phyloP scores from a whole-genome alignment of 2,329 filamentous ascomycete species.

The Pseudodiploospora longispora region DNA sequence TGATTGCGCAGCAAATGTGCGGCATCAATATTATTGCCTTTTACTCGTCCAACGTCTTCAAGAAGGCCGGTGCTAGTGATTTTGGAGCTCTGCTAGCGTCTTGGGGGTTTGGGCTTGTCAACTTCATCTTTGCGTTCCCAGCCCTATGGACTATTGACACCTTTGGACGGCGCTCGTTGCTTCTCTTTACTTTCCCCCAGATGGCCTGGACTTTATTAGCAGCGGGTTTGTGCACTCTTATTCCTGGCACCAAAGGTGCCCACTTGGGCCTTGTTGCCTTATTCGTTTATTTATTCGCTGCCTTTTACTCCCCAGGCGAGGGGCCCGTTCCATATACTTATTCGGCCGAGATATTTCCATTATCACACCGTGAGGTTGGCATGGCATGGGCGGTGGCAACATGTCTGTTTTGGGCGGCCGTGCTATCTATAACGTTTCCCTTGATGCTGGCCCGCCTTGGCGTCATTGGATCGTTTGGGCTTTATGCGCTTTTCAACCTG shows the following conservation, averaged over 20 bases:
- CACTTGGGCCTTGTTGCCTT: conserved; percentile 41
- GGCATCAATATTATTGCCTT: conserved; percentile 68
- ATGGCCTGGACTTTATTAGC: conserved; percentile 34
- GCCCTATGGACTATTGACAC: conserved; percentile 53
- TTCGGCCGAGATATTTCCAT: conserved; percentile 60
- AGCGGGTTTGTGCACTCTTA: conserved; percentile 42
- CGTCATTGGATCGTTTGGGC: conserved; percentile 42
- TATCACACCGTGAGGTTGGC: conserved; percentile 62
- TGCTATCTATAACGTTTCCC: conserved; percentile 57
- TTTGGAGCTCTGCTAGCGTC: conserved; percentile 52
- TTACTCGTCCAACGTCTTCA: conserved; percentile 59
- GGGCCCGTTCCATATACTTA: conserved; percentile 62
- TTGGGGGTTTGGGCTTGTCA: conserved; percentile 50
- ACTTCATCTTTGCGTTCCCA: conserved; percentile 50
- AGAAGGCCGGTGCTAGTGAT: conserved; percentile 45
- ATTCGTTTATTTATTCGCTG: conserved; percentile 49
- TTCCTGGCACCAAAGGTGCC: conserved; percentile 28
- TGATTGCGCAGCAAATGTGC: conserved; percentile 71
- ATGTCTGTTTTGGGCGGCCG: conserved; percentile 51
- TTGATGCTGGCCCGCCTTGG: conserved; percentile 40
- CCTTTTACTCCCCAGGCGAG: conserved; percentile 46
- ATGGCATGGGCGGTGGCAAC: conserved; percentile 64
- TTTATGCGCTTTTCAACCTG: conserved; percentile 49
- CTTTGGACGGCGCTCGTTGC: conserved; percentile 44
- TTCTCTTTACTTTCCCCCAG: conserved; percentile 35